A percentile compares a stretch with the other conserved stretches of the same genome.
These are phyloP conservation scores for Solanum appendiculatum DNA, from an alignment of 257 asterid genomes.

Conservation along the genomic window DNA sequence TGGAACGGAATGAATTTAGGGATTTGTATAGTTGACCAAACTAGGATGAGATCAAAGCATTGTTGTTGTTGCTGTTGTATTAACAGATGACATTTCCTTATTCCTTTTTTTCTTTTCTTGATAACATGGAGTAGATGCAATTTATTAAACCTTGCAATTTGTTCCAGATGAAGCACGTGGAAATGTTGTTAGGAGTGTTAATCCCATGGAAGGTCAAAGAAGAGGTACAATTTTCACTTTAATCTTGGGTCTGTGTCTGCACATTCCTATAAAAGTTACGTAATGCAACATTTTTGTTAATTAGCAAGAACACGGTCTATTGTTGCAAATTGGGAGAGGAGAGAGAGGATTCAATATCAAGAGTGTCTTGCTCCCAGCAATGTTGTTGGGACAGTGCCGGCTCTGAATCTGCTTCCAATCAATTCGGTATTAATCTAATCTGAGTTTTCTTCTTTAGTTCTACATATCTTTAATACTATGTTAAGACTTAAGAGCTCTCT, in stretches of 20 bases:
- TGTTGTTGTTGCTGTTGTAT: background rate
- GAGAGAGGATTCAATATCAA: conserved; percentile 44
- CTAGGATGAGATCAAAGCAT: background rate
- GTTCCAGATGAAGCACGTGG: conserved; percentile 46
- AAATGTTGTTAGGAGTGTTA: conserved; percentile 37
- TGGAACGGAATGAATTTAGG: background rate
- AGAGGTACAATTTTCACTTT: conserved; percentile 40
- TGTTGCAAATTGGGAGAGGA: conserved; percentile 63
- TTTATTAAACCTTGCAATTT: background rate
- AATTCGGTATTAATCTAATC: conserved; percentile 12
- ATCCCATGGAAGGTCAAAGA: conserved; percentile 42
- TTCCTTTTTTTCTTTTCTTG: background rate
- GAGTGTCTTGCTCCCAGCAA: conserved; percentile 43
- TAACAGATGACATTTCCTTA: background rate
- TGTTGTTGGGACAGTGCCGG: conserved; percentile 35
- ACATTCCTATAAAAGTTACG: background rate
- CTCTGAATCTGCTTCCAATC: conserved; percentile 22
- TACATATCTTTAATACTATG: background rate
- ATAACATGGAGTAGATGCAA: background rate
- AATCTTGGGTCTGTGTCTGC: background rate
- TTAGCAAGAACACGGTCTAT: conserved; percentile 45
- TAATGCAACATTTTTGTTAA: background rate
- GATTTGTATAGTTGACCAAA: background rate
- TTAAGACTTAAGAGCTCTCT: background rate
- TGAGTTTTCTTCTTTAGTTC: background rate